Base-by-base conservation (phyloP, 345 rosid species). In the Fremontodendron californicum region DNA sequence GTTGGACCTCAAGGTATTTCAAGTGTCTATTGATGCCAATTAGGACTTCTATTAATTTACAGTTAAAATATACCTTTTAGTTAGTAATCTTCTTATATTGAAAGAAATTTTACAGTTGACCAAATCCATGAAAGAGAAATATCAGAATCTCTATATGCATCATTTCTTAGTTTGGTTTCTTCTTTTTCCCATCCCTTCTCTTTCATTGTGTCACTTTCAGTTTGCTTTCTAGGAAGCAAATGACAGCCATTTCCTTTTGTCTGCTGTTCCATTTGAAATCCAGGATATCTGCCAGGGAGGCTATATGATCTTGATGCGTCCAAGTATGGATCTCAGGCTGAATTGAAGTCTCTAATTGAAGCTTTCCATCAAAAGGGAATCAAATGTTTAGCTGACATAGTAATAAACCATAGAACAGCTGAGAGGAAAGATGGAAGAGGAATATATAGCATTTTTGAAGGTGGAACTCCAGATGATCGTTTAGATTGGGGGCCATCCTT, bases 281-380 rank as follows among this genome's bases (percentile, higher is more conserved):
- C 70, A 94, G 98, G 98, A 13, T 95, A 94, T 79, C 39, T 95
- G 79, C 98, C 98, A 3, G 98, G 98, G n/a, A 87, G 94, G 82
- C 85, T 95, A 3, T 93, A 95, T 79, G 98, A 95, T 85, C 85
- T 95, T 0, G 64, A 82, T 57, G 82, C 86, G 35, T 95, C 99
- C 21, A 90, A 84, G 63, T 95, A 91, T 70, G 99, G 99, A 58
- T 87, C 85, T 16, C 84, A 81, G 58, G 58, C 58, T 7, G 91
- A 88, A 29, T 63, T 93, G 43, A 90, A 91, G 76, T 88, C 93
- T 0, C 67, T 95, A 19, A 80, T 89, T 55, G 78, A 51, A 19
- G 87, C 89, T 4, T 82, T 95, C 52, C 90, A 85, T 46, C 67
- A 60, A 23, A 86, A 85, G 49, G 89, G 91, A 55, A 86, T 95